phyloP scores from a whole-genome alignment of 495 filamentous ascomycete genomes.

The Penicillium herquei region DNA sequence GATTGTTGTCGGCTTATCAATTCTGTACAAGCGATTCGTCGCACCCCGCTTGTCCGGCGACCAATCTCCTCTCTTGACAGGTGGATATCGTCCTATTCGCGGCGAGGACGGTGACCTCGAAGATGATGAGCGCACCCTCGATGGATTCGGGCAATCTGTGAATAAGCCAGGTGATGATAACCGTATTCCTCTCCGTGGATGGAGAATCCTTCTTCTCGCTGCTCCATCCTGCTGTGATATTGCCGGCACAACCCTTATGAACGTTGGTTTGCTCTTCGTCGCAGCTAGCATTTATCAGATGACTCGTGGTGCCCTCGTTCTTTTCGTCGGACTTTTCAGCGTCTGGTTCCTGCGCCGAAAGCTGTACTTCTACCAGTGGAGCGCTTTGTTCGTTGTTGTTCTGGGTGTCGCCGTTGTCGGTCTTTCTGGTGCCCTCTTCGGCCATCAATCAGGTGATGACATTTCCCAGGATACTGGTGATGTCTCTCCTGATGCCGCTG shows the following conservation, averaged over 20 bases:
- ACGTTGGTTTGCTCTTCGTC: constrained; percentile 88
- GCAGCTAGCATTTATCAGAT: constrained; percentile 97
- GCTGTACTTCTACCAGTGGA: constrained; percentile 83
- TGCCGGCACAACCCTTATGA: constrained; percentile 93
- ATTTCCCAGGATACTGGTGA: constrained; percentile 30
- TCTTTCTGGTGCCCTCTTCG: constrained; percentile 77
- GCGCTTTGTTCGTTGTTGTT: constrained; percentile 81
- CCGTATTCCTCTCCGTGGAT: constrained; percentile 63
- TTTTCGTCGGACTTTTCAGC: constrained; percentile 95
- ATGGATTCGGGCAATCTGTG: constrained; percentile 27
- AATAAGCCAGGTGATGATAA: constrained; percentile 30
- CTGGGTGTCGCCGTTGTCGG: constrained; percentile 87
- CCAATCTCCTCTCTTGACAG: constrained; percentile 43
- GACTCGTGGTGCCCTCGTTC: constrained; percentile 89
- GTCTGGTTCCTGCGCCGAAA: constrained; percentile 81
- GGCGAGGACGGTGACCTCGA: constrained; percentile 44
- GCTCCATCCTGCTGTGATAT: constrained; percentile 93
- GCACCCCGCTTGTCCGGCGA: constrained; percentile 31
- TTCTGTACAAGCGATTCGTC: constrained; percentile 60
- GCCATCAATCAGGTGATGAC: constrained; percentile 55
- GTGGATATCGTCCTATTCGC: constrained; percentile 65
- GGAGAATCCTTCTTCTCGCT: constrained; percentile 72
- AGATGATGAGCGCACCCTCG: constrained; percentile 41
- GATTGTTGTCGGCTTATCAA: constrained; percentile 71
- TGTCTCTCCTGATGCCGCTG: constrained; percentile 25